Percentiles rank a stretch among this genome's conserved stretches.
Evolutionary conservation across 2,329 filamentous ascomycete genomes (phyloP).

Genomic region (Aureobasidium sp.): DNA sequence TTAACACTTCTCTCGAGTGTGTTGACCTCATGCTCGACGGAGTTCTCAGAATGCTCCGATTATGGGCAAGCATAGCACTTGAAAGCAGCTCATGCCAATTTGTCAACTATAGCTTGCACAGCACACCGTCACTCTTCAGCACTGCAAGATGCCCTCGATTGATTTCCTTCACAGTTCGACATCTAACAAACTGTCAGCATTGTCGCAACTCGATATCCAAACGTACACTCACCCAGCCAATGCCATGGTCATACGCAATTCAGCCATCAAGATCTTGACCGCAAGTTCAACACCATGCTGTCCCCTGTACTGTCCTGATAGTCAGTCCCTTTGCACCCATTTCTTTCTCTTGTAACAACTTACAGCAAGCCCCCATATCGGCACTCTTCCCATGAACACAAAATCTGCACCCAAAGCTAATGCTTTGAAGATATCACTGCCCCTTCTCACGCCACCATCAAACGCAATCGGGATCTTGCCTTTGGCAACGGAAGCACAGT

Average conservation of each 20-base stretch:
- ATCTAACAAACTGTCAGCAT: not conserved
- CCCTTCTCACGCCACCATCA: constrained; percentile 52
- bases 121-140: constrained; percentile 12
- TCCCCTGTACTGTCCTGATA: constrained; percentile 32
- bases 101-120: not conserved
- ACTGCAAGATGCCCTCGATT: constrained; percentile 15
- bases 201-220: not conserved
- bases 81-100: no score
- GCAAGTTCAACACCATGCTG: constrained; percentile 30
- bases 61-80: not conserved
- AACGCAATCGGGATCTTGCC: constrained; percentile 54
- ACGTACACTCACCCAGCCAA: constrained; percentile 8
- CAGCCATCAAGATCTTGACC: constrained; percentile 16
- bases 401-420: constrained; percentile 46
- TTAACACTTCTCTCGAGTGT: not conserved
- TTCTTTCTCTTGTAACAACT: constrained; percentile 16
- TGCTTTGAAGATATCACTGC: constrained; percentile 53
- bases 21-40: no score
- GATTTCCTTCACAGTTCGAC: constrained; percentile 16
- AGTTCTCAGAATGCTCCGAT: no score
- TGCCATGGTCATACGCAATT: constrained; percentile 16
- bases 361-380: constrained; percentile 45
- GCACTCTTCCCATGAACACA: constrained; percentile 43
- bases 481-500: constrained; percentile 33
- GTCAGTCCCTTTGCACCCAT: constrained; percentile 11